Evolutionary conservation across 2,329 filamentous ascomycete genomes (phyloP).

Genomic region (Colletotrichum truncatum): DNA sequence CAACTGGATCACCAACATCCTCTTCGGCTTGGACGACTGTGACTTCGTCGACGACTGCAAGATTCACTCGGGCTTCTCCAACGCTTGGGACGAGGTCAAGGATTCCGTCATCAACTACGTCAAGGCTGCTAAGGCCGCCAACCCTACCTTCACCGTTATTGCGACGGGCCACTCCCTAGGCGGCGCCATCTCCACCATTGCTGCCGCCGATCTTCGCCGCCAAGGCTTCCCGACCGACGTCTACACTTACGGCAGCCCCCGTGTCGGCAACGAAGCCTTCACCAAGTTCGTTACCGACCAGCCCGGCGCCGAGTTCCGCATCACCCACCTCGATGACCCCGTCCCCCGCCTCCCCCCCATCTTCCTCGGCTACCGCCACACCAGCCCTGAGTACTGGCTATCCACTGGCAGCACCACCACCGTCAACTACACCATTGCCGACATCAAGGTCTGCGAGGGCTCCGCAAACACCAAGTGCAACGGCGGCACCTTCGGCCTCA

Average conservation of each 20-base stretch:
- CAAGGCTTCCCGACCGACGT: slow-evolving; percentile 60
- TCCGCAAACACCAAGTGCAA: slow-evolving; percentile 59
- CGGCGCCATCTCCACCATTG: slow-evolving; percentile 70
- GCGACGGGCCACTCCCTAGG: slow-evolving; percentile 77
- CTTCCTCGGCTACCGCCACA: slow-evolving; percentile 69
- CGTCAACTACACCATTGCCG: slow-evolving; percentile 45
- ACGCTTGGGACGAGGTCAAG: slow-evolving; percentile 65
- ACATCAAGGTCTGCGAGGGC: slow-evolving; percentile 59
- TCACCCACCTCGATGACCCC: slow-evolving; percentile 74
- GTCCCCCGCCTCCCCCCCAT: slow-evolving; percentile 74
- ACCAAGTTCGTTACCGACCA: slow-evolving; percentile 63
- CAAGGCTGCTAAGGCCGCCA: slow-evolving; percentile 47
- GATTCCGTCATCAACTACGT: slow-evolving; percentile 52
- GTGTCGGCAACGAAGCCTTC: slow-evolving; percentile 67
- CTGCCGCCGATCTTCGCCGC: slow-evolving; percentile 62
- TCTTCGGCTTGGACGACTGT: slow-evolving; percentile 42
- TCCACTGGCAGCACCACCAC: slow-evolving; percentile 43
- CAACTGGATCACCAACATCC: slow-evolving; percentile 69
- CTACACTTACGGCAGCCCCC: slow-evolving; percentile 75
- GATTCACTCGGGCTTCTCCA: slow-evolving; percentile 66
- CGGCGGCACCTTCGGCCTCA: slow-evolving; percentile 54
- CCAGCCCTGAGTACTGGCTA: slow-evolving; percentile 76
- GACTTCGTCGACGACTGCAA: slow-evolving; percentile 55
- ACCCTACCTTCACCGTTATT: slow-evolving; percentile 64
- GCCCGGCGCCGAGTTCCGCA: slow-evolving; percentile 63